Evolutionary conservation across 75 land plant species (phyloP), one percentile per base, ranked within the genome.

Genomic region (Gnetum montanum): DNA sequence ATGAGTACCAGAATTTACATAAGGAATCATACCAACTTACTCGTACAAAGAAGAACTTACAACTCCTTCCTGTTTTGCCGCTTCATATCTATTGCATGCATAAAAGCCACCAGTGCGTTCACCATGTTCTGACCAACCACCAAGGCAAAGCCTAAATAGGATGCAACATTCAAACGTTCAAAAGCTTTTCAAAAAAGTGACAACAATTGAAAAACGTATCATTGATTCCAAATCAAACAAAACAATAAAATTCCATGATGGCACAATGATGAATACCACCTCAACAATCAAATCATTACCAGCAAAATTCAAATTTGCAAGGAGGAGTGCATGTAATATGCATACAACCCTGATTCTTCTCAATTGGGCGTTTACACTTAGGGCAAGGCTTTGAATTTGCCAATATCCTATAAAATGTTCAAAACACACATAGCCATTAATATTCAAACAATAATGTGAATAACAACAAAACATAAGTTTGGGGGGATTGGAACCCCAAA

Each of bases 331-430:
- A 92, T 4, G 97, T 91, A 20, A 91, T 83, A 61, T 91, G 97
- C 97, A 91, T 91, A 64, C 97, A 87, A 16, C 95, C 95, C 54
- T 88, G 95, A 62, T 88, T 83, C 58, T 91, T 91, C 75, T 91
- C 97, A 59, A 91, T 91, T 53, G 97, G 97, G 19, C 97, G 68
- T 72, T 91, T 91, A 62, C 97, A 91, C 74, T 88, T 91, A 6
- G 97, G 97, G 60, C 97, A 92, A 13, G 95, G 97, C 66, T 92
- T 88, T 20, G 94, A 88, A 68, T 92, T 88, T 7, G 97, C 97
- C 53, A 92, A 63, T 62, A 92, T 88, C 97, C 96, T 90, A 70
- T 16, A 31, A 30, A 24, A 53, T 16, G 25, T 34, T 34, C 67
- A 59, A 24, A n/a, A n/a, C n/a, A n/a, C n/a, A n/a, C n/a, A n/a